A percentile compares a stretch with the other conserved stretches of the same genome.
Evolutionary conservation across 768 basidiomycete species (phyloP).

Genomic region (Leccinellum rugosiceps): DNA sequence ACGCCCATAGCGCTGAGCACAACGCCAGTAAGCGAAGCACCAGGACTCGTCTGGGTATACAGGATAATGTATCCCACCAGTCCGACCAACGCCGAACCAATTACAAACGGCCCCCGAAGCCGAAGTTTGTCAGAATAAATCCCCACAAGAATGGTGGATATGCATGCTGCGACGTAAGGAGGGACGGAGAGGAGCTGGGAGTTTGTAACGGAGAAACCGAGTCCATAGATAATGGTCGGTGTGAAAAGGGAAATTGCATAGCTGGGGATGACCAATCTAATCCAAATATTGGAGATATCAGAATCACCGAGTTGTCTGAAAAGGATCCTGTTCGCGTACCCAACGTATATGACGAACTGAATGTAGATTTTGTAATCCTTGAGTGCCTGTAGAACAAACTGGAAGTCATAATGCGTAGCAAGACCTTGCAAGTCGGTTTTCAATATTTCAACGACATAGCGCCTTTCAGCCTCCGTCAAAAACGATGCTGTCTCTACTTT

Average conservation of each 20-base stretch:
- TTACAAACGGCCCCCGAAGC: conserved; percentile 46
- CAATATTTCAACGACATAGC: conserved; percentile 37
- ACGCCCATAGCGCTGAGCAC: conserved; percentile 49
- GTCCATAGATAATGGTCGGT: conserved; percentile 44
- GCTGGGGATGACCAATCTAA: conserved; percentile 41
- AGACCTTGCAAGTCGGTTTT: conserved; percentile 41
- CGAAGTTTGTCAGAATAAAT: conserved; percentile 40
- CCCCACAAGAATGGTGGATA: conserved; percentile 37
- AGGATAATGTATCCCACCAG: conserved; percentile 49
- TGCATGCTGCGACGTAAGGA: conserved; percentile 42
- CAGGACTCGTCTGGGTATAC: conserved; percentile 29
- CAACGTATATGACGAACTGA: conserved; percentile 36
- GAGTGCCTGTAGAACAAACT: conserved; percentile 48
- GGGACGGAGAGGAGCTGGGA: conserved; percentile 48
- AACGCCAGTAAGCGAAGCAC: conserved; percentile 38
- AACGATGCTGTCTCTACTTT: conserved; percentile 13
- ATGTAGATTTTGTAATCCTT: conserved; percentile 40
- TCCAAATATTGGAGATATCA: not conserved
- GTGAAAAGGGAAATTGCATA: conserved; percentile 47
- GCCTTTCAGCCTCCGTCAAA: conserved; percentile 38
- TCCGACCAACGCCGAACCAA: conserved; percentile 35
- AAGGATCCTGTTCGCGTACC: conserved; percentile 22
- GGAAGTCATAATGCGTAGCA: conserved; percentile 41
- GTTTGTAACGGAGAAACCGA: conserved; percentile 47
- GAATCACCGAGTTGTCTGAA: not conserved